A percentile compares a stretch with the other conserved stretches of the same genome.
Conservation (phyloP, 352 stramenopile species). For the Ochromonadaceae sp. region DNA sequence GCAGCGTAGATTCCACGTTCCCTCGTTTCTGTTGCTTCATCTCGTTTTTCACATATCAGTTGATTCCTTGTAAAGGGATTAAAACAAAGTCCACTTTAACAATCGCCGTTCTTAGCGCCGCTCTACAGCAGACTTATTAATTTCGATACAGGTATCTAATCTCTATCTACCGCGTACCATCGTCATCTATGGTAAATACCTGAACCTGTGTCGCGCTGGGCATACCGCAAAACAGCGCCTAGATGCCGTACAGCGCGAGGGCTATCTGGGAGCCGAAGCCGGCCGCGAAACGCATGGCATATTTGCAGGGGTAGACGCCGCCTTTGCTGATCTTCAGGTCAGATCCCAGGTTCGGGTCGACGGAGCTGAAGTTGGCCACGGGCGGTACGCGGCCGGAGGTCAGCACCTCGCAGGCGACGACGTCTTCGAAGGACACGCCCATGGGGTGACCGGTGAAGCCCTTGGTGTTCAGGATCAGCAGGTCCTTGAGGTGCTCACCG, state of each 20-base stretch:
- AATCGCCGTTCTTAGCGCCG: too few relatives aligned
- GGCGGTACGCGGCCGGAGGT: constrained; percentile 58
- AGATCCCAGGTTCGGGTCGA: constrained; percentile 17
- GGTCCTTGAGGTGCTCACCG: constrained; percentile 43
- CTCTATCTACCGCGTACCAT: too few relatives aligned
- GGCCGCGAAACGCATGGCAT: constrained; percentile 81
- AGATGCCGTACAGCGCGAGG: constrained; percentile 84
- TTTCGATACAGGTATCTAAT: too few relatives aligned
- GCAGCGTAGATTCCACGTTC: too few relatives aligned
- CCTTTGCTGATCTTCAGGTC: constrained; percentile 37
- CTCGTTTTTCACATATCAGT: too few relatives aligned
- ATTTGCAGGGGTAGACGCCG: constrained; percentile 53
- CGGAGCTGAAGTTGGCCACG: constrained; percentile 65
- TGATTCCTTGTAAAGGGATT: too few relatives aligned
- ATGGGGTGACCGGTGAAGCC: constrained; percentile 88
- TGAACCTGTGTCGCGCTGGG: too few relatives aligned
- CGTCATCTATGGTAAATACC: too few relatives aligned
- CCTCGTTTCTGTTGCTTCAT: too few relatives aligned
- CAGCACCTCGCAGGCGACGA: constrained; percentile 75
- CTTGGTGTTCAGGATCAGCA: constrained; percentile 45
- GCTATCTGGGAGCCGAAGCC: constrained; percentile 88
- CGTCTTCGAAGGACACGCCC: constrained; percentile 88
- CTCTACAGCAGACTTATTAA: too few relatives aligned
- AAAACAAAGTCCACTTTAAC: too few relatives aligned
- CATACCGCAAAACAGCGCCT: too few relatives aligned